These are phyloP conservation scores for Helotiales sp. DNA, from an alignment of 2,329 filamentous ascomycete species.

Conservation along the genomic window DNA sequence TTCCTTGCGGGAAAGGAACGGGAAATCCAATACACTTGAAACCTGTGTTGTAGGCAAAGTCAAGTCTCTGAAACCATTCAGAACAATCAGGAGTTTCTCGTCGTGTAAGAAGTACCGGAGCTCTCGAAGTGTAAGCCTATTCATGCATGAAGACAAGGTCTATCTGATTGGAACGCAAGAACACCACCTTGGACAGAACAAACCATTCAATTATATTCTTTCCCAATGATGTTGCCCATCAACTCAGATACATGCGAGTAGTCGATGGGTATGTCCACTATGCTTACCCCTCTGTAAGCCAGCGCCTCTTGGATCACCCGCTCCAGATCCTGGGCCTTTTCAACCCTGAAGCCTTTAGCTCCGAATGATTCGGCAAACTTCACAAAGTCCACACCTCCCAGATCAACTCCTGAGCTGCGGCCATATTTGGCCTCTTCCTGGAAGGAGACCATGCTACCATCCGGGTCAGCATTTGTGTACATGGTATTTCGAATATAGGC, in stretches of 20 bases:
- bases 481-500: not conserved
- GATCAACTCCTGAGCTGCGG: conserved; percentile 49
- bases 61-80: too few relatives aligned
- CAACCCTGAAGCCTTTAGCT: conserved; percentile 51
- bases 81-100: too few relatives aligned
- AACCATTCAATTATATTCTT: conserved; percentile 28
- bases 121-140: too few relatives aligned
- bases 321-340: conserved; percentile 47
- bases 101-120: too few relatives aligned
- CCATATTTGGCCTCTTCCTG: conserved; percentile 57
- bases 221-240: conserved; percentile 47
- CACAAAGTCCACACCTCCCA: conserved; percentile 54
- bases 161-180: too few relatives aligned
- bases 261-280: conserved; percentile 55
- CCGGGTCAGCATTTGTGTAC: not conserved
- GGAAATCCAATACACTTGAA: too few relatives aligned
- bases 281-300: conserved; percentile 47
- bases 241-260: conserved; percentile 50
- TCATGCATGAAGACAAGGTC: too few relatives aligned
- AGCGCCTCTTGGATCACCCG: conserved; percentile 51
- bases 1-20: too few relatives aligned
- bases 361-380: conserved; percentile 54
- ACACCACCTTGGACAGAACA: too few relatives aligned
- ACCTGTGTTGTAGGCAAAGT: too few relatives aligned
- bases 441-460: conserved; percentile 52